Evolutionary conservation across 805 yeast species (phyloP), one percentile per base, ranked within the genome.

Genomic region (Vanderwaltozyma yarrowii): DNA sequence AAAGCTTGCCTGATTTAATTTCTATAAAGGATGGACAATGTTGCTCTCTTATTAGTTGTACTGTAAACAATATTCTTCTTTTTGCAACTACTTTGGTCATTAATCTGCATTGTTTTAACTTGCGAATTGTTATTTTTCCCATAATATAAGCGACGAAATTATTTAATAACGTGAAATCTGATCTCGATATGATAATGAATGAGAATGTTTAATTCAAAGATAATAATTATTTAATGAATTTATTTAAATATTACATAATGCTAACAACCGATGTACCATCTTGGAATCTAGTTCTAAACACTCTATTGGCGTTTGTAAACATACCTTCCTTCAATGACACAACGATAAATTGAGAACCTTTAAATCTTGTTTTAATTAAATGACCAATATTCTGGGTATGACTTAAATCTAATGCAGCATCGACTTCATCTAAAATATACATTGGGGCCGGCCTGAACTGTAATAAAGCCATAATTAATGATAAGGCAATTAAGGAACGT

Each of bases 361-460:
- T 82, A 64, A 92, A 92, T 49, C 95, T 69, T 0, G 96, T 89
- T 63, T 89, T 92, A 60, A 92, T 92, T 57, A 92, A 69, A 54
- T 86, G 95, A 3, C 99, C 99, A 52, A 92, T 92, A 53, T 92
- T 92, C 60, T 92, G 97, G 1, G 99, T 92, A 57, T 92, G 99
- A 42, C 94, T 84, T 46, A 89, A 71, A 68, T 92, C 99, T 46
- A 92, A 70, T 1, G 99, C 99, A 1, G 99, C 98, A 65, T 92
- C 98, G 28, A 92, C 96, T 64, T 92, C 98, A 62, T 92, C 98
- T 41, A 92, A 66, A 49, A 92, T 89, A 55, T 92, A 92, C 95
- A 92, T 84, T 7, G 98, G 98, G 1, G 99, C 98, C 5, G 99
- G 99, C 58, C 87, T 85, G 67, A 83, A 89, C 59, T 87, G 95